Percentiles rank a stretch among this genome's conserved stretches.
These are phyloP conservation scores for Miscanthus lutarioriparius DNA, from an alignment of 176 grass and related monocot species.

Conservation along the genomic window DNA sequence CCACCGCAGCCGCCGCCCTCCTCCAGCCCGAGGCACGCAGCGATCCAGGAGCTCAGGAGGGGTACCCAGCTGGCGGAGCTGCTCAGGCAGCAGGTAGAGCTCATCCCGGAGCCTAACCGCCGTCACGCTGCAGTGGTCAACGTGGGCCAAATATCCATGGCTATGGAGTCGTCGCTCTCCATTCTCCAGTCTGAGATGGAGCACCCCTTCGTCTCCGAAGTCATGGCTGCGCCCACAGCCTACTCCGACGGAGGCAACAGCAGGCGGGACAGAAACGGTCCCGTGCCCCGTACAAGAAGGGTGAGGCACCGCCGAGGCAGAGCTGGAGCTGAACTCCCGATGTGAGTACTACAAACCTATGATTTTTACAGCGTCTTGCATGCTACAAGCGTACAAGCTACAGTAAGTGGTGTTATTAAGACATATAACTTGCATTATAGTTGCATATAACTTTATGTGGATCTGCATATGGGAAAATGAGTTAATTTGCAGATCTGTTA, in stretches of 20 bases:
- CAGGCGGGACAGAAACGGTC: background rate
- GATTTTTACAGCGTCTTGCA: background rate
- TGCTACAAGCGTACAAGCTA: background rate
- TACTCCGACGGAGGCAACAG: background rate
- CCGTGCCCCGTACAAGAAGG: conserved; percentile 18
- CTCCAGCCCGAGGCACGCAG: conserved; percentile 16
- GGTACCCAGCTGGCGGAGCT: conserved; percentile 16
- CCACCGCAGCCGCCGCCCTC: background rate
- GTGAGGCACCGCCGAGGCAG: conserved; percentile 27
- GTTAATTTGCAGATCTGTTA: conserved; percentile 11
- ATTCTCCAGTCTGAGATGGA: conserved; percentile 43
- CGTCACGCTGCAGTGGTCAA: conserved; percentile 27
- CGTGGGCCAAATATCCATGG: conserved; percentile 25
- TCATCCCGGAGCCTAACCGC: conserved; percentile 29
- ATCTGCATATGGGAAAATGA: background rate
- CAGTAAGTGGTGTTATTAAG: background rate
- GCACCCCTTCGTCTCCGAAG: background rate
- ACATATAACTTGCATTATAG: background rate
- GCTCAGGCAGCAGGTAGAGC: conserved; percentile 39
- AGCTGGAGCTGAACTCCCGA: conserved; percentile 16
- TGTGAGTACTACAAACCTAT: conserved; percentile 32
- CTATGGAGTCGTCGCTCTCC: conserved; percentile 36
- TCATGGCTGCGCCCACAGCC: background rate
- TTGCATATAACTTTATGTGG: background rate
- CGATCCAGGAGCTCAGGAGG: conserved; percentile 41